Base-by-base conservation (phyloP, 805 yeast genomes). In the Wickerhamiella sorbophila region DNA sequence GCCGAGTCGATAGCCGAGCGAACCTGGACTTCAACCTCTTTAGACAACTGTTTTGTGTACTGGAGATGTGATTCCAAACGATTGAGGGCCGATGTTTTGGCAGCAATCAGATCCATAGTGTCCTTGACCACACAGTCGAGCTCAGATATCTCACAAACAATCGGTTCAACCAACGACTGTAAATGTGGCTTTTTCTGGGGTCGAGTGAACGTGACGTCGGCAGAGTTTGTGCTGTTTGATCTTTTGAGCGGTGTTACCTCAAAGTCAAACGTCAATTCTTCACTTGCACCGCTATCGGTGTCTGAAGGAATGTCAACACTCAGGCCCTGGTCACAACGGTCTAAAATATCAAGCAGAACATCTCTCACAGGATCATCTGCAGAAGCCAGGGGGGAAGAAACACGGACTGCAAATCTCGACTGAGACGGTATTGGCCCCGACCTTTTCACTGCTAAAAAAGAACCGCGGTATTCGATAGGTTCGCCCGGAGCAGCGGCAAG, bases 161-260 rank as follows among this genome's bases (percentile, higher is more conserved):
- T 34, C 16, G 37, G 37, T 19, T 36, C 38, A 16, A n/a, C 14
- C 5, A 62, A 70, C 46, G 57, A 52, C 52, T 74, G 79, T 79
- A 64, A 74, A 55, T 72, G 71, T 18, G 38, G 15, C 31, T 36
- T 10, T 20, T 17, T 24, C 16, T 19, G 21, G 19, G 38, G 31
- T 20, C 31, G 3, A n/a, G 15, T n/a, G 5, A 24, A 14, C 5
- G 38, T 36, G 8, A 19, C 31, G 14, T 22, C 31, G 20, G 38
- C 38, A 6, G 19, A 18, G 15, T n/a, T n/a, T 4, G n/a, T 16
- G 38, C 31, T 22, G 19, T 15, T 22, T 3, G 19, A 16, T 12
- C 31, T 21, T 4, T 22, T n/a, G 8, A 12, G 9, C 8, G 33
- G 15, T 5, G 33, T 31, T 9, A 8, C 6, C 6, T 24, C 29